Percentiles rank a stretch among this genome's conserved stretches.
Conservation (phyloP, 495 filamentous ascomycete genomes). For the Podospora bellae-mahoneyi region DNA sequence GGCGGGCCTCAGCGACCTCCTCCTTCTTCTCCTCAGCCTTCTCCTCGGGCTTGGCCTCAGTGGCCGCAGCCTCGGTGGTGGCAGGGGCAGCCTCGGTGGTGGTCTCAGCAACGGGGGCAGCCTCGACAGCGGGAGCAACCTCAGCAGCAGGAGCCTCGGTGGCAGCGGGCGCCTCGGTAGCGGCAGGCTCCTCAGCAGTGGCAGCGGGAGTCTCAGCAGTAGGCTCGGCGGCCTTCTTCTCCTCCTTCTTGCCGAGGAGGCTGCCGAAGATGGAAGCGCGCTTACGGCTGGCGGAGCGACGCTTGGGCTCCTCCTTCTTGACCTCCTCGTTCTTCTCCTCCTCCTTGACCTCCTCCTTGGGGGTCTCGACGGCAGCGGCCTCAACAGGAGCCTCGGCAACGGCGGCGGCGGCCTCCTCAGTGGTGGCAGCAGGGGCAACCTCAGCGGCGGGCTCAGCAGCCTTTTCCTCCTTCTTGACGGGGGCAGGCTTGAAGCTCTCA, state of each 20-base stretch:
- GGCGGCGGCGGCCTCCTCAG: constrained; percentile 45
- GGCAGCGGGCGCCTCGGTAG: constrained; percentile 33
- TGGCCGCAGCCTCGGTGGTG: constrained; percentile 30
- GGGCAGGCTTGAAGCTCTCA: constrained; percentile 64
- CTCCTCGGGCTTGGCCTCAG: constrained; percentile 26
- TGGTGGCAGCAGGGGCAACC: constrained; percentile 48
- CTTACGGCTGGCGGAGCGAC: constrained; percentile 84
- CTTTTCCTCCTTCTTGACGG: constrained; percentile 47
- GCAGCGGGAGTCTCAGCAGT: constrained; percentile 49
- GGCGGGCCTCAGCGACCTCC: constrained; percentile 35
- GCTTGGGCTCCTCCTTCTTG: constrained; percentile 51
- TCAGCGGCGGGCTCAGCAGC: constrained; percentile 35
- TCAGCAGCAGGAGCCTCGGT: constrained; percentile 35
- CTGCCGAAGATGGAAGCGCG: constrained; percentile 76
- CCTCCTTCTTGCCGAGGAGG: constrained; percentile 72
- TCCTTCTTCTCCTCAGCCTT: constrained; percentile 33
- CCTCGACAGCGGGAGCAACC: constrained; percentile 27
- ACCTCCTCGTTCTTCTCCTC: constrained; percentile 38
- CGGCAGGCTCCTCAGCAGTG: constrained; percentile 45
- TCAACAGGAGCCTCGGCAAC: constrained; percentile 18
- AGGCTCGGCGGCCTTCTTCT: constrained; percentile 53
- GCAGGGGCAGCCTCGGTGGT: constrained; percentile 16
- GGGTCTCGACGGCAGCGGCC: constrained; percentile 35
- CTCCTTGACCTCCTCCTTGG: constrained; percentile 42
- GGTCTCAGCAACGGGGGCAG: constrained; percentile 27